These are phyloP conservation scores for Circinella minor DNA, from an alignment of 371 early-diverging fungal genomes.

Conservation along the genomic window DNA sequence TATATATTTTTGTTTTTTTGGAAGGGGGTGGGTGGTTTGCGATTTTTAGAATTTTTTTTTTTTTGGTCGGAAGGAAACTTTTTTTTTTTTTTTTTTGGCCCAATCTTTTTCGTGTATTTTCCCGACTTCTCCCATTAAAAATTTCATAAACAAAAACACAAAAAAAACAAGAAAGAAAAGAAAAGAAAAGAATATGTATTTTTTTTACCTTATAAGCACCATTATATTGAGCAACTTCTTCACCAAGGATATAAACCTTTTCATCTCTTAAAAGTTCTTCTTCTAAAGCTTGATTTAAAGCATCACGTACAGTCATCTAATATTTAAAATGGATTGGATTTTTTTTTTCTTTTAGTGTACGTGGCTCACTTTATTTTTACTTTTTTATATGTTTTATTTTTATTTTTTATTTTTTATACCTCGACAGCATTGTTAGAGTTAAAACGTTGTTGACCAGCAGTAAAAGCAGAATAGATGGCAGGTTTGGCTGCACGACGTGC, in stretches of 20 bases:
- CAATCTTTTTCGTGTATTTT: constrained; percentile 51
- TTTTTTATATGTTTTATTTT: constrained; percentile 19
- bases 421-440: constrained; percentile 44
- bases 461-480: constrained; percentile 31
- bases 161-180: too few relatives aligned
- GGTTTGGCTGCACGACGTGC: constrained; percentile 43
- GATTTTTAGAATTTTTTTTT: not conserved
- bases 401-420: constrained; percentile 22
- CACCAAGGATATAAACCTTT: constrained; percentile 95
- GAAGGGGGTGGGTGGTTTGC: too few relatives aligned
- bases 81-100: constrained; percentile 27
- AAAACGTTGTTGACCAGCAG: constrained; percentile 45
- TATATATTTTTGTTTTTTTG: too few relatives aligned
- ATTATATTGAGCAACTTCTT: constrained; percentile 98
- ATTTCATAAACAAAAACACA: not conserved
- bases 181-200: too few relatives aligned
- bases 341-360: not conserved
- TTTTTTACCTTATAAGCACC: constrained; percentile 96
- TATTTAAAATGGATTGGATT: not conserved
- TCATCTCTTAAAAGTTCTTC: constrained; percentile 97
- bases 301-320: constrained; percentile 97
- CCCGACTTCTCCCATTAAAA: constrained; percentile 43
- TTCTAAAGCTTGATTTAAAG: constrained; percentile 97
- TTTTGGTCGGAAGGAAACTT: not conserved
- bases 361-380: not conserved